Base-by-base conservation (phyloP, 1,284 basidiomycete genomes). In the Malassezia dermatis region DNA sequence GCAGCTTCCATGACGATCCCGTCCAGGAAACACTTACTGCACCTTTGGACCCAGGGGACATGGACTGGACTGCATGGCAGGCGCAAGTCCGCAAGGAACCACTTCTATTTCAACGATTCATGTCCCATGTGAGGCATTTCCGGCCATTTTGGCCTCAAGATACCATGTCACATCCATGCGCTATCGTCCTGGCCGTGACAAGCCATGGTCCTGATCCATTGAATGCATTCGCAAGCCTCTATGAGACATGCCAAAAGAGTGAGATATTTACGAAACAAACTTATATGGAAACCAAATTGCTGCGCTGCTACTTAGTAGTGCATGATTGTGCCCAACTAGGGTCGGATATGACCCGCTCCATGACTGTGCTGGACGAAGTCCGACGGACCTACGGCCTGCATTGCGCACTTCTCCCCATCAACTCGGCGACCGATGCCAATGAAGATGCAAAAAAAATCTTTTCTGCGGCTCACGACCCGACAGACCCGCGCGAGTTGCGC, bases 351-450 rank as follows among this genome's bases (percentile, higher is more conserved):
- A n/a, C 43, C 12, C 51, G 57, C 8, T 69, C 67, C 1, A 57
- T 61, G 34, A 59, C 60, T 26, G 49, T 75, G 3, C 45, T 75
- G 7, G 67, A 71, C 13, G 59, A 65, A 21, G 56, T 75, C 40
- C 65, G 66, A 12, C 62, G 57, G 53, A 65, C 64, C 13, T 75
- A 75, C 51, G 73, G 73, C 7, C 35, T 75, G 1, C 66, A 75
- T 41, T 73, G 67, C 40, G 68, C 67, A 30, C 39, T 75, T 3
- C 52, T 75, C 12, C 51, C 58, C 8, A 58, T 75, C 43, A 73
- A 75, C 51, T 70, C 69, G 15, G 64, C 61, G 0, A 32, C 7
- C 5, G 17, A 15, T 12, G 12, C 42, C 1, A 21, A 19, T 15
- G 19, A 39, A 19, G 37, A 39, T 12, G 37, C 37, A 4, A 12